Evolutionary conservation across 2,329 filamentous ascomycete species (phyloP), one percentile per base, ranked within the genome.

Genomic region (Penicillium griseofulvum): DNA sequence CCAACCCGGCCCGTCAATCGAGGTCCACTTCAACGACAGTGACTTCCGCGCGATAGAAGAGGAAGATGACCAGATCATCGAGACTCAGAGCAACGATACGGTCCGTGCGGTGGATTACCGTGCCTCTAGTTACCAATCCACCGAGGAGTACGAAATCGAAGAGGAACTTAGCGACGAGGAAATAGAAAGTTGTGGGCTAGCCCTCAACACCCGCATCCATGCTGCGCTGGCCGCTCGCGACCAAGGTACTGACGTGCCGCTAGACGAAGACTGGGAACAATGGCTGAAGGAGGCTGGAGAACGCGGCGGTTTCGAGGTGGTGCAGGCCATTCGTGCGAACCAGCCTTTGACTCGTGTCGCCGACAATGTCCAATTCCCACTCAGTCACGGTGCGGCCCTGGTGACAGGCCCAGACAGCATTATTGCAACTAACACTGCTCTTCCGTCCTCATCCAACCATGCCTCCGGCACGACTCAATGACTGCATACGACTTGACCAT

Each of bases 271-370:
- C 53, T 84, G 80, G 78, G 82, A 84, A 63, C 81, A 83, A 63
- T 84, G 81, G 75, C 68, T 84, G 54, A 83, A 83, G 63, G 81
- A 84, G 61, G 80, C 77, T 9, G 75, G 80, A 16, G 81, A 84
- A 62, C 72, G 79, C 36, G 79, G 80, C 47, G 69, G 68, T 45
- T 76, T 74, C 57, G 72, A 75, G 44, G 70, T 76, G 61, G 61
- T 76, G 24, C 66, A 73, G 55, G 70, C 73, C 9, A 74, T 76
- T 55, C 66, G 73, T 43, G 60, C 68, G 33, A 69, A 69, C 38
- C 70, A 73, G 43, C 68, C 73, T 16, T 61, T 75, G 54, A 63
- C 63, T 46, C 64, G 68, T 29, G 50, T 66, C 44, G 65, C 68
- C n/a, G 66, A 49, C 10, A 41, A 68, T 49, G 57, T 62, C 29